These are phyloP conservation scores for Mortierella sp. DNA, from an alignment of 371 early-diverging fungal genomes.

Conservation along the genomic window DNA sequence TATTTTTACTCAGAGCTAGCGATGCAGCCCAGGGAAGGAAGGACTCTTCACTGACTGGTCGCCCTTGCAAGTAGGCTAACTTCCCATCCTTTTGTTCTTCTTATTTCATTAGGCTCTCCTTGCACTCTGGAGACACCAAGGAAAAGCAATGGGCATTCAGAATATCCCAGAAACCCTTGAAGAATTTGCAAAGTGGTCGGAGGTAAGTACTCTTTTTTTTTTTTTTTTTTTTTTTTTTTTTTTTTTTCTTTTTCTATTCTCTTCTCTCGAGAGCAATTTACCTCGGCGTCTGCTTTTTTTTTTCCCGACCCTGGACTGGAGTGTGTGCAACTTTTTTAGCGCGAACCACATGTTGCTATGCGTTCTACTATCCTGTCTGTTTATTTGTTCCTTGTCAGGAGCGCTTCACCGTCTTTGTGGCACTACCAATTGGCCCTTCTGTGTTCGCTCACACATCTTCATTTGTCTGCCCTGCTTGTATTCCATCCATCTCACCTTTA, in stretches of 20 bases:
- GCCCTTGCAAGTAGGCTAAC: background rate
- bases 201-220: conserved; percentile 25
- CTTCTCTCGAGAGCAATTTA: too few species aligned
- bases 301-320: too few species aligned
- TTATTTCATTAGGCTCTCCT: conserved; percentile 25
- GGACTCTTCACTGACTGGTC: too few species aligned
- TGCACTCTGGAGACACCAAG: conserved; percentile 57
- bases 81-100: background rate
- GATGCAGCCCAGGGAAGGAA: too few species aligned
- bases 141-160: conserved; percentile 61
- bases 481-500: too few species aligned
- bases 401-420: conserved; percentile 3
- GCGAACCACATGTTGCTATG: too few species aligned
- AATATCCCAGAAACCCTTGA: conserved; percentile 61
- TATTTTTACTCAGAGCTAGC: too few species aligned
- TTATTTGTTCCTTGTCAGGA: background rate
- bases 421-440: background rate
- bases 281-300: too few species aligned
- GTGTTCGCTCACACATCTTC: background rate
- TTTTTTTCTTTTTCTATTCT: too few species aligned
- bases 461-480: too few species aligned
- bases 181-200: conserved; percentile 54
- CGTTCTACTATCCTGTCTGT: too few species aligned
- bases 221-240: background rate
- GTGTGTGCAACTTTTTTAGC: too few species aligned